Evolutionary conservation across 2,329 filamentous ascomycete genomes (phyloP), one percentile per base, ranked within the genome.

Genomic region (Botrytis fabae): DNA sequence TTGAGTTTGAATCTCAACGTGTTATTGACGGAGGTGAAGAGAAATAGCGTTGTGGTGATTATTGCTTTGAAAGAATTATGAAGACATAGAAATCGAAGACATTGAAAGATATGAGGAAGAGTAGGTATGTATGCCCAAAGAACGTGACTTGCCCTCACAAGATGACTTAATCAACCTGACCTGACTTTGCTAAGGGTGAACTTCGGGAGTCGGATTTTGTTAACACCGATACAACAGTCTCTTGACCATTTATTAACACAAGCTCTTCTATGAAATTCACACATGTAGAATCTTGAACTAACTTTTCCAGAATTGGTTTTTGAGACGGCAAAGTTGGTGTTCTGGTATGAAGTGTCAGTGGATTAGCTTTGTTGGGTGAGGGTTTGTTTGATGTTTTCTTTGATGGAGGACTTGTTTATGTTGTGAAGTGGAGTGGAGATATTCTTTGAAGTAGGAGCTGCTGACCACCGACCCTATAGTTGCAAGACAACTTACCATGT

Each of bases 1-100:
- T 54, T 20, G 18, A 46, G 20, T 46, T 7, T 28, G 12, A 28
- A 28, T 16, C 51, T 54, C 3, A 14, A 18, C 10, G 48, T 54
- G 51, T 7, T 28, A 6, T 28, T 28, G 14, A 3, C 18, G 51
- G 4, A 57, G 6, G 9, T 57, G 14, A 32, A 32, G 6, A 57
- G 10, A 57, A 16, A 7, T 14, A 2, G 25, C 8, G 2, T 9
- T 18, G 6, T 57, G 14, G 1, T 1, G 14, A 18, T 16, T 18
- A 18, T 9, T 16, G 2, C n/a, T 2, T 8, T 0, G n/a, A 57
- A 44, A 18, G 6, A 28, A 18, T 2, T 1, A 0, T 28, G 6
- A 28, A 28, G 1, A 32, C 8, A 57, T 28, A 12, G 14, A 6
- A 9, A 0, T 9, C 0, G 12, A 57, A 28, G 3, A 28, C 4